Conservation (phyloP, 768 basidiomycete genomes). For the Lactarius indigo region DNA sequence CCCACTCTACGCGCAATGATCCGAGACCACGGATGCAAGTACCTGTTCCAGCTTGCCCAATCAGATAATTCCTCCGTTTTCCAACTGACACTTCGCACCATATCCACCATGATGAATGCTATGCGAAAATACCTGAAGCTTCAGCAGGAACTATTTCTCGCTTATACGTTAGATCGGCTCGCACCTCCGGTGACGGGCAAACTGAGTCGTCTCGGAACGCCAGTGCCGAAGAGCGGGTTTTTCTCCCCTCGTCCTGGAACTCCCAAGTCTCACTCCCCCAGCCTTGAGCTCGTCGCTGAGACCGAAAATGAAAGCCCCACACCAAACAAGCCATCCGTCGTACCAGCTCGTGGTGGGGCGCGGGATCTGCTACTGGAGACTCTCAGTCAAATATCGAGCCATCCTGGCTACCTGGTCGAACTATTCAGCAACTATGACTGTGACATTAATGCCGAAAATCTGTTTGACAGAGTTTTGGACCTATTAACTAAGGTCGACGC, state of each 20-base stretch:
- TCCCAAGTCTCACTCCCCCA: slow-evolving; percentile 41
- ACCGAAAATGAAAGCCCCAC: slow-evolving; percentile 47
- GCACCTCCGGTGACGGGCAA: slow-evolving; percentile 49
- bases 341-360: slow-evolving; percentile 79
- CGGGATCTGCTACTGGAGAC: slow-evolving; percentile 89
- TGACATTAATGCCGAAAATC: slow-evolving; percentile 92
- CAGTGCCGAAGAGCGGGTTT: slow-evolving; percentile 15
- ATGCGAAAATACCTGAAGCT: slow-evolving; percentile 84
- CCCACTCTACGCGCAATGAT: slow-evolving; percentile 75
- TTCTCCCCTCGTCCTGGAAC: slow-evolving; percentile 30
- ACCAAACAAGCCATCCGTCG: slow-evolving; percentile 34
- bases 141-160: slow-evolving; percentile 92
- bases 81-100: slow-evolving; percentile 76
- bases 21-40: slow-evolving; percentile 90
- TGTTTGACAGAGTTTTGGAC: slow-evolving; percentile 85
- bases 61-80: slow-evolving; percentile 83
- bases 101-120: slow-evolving; percentile 84
- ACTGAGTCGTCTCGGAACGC: slow-evolving; percentile 24
- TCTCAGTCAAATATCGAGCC: slow-evolving; percentile 72
- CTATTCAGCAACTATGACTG: slow-evolving; percentile 97
- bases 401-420: slow-evolving; percentile 93
- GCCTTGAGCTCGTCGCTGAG: slow-evolving; percentile 38
- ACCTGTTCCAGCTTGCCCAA: slow-evolving; percentile 92
- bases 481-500: slow-evolving; percentile 65
- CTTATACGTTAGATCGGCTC: slow-evolving; percentile 90